Evolutionary conservation across 805 yeast genomes (phyloP), one percentile per base, ranked within the genome.

Genomic region (Vanderwaltozyma verrucispora): DNA sequence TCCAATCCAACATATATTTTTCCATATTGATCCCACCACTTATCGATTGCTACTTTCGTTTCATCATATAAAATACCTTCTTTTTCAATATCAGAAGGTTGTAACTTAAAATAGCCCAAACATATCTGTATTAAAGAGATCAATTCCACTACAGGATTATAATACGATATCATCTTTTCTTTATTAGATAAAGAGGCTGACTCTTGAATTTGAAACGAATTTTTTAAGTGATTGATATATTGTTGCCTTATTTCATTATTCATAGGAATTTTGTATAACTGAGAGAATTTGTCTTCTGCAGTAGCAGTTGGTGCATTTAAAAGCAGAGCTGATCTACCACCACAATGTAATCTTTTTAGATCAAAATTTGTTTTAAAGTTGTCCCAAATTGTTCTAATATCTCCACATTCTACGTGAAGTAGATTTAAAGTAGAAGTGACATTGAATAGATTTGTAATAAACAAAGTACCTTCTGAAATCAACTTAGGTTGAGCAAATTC

Each of bases 11-110:
- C 36, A 38, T 53, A 57, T 18, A 42, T 32, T 28, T 47, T 58
- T 0, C 95, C 95, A 44, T 80, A 71, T 26, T 74, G 54, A 27
- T 66, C 67, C 96, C 97, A 89, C 96, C 97, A 89, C 32, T 68
- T 65, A 2, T 57, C 50, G 18, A 86, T 70, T 0, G 94, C 94
- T 17, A 61, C 67, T 43, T 79, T 80, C 0, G 98, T 89, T 39
- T 71, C 68, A 40, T 75, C 73, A 56, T 97, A 89, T 2, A 87
- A 62, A 13, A 89, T 62, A 0, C 98, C 97, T 60, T 92, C 96
- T 39, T 84, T 83, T 45, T 71, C 75, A 24, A 62, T 62, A 13
- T 40, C 39, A 0, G 84, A 77, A 35, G 77, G 80, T 12, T 86
- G 65, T 30, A 86, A 59, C 39, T 77, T 82, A 58, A 82, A 88